Percentiles rank a stretch among this genome's conserved stretches.
phyloP scores from a whole-genome alignment of 2,329 filamentous ascomycete genomes.

The Fonsecaea nubica region DNA sequence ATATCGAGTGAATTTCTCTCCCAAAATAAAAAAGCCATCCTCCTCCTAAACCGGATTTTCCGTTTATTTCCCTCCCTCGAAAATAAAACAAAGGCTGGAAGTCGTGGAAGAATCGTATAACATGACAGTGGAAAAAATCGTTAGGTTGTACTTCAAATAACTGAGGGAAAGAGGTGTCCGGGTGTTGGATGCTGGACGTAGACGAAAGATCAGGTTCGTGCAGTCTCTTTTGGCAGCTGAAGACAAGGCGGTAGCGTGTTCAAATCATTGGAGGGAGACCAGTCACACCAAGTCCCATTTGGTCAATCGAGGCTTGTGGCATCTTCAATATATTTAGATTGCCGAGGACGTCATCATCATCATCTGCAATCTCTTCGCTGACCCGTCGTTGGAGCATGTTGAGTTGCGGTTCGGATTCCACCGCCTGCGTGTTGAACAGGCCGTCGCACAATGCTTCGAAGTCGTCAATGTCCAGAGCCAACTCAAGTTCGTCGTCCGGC shows the following conservation, averaged over 20 bases:
- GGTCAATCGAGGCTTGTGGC: neutral
- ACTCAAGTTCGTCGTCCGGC: slow-evolving; percentile 28
- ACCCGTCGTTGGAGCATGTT: slow-evolving; percentile 12
- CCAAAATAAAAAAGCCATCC: too few species aligned
- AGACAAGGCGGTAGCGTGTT: neutral
- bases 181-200: neutral
- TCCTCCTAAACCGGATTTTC: too few species aligned
- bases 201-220: neutral
- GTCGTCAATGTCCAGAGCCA: slow-evolving; percentile 31
- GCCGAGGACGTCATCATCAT: neutral
- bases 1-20: too few species aligned
- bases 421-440: slow-evolving; percentile 26
- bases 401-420: neutral
- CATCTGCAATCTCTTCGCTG: neutral
- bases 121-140: neutral
- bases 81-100: neutral
- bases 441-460: slow-evolving; percentile 34
- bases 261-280: slow-evolving; percentile 18
- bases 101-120: neutral
- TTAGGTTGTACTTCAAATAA: neutral
- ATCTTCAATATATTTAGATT: neutral
- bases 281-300: slow-evolving; percentile 1
- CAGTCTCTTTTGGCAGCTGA: too few species aligned
- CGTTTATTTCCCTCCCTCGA: too few species aligned
- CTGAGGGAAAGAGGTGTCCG: too few species aligned